phyloP scores from a whole-genome alignment of 805 yeast genomes.

The Babjeviella inositovora region DNA sequence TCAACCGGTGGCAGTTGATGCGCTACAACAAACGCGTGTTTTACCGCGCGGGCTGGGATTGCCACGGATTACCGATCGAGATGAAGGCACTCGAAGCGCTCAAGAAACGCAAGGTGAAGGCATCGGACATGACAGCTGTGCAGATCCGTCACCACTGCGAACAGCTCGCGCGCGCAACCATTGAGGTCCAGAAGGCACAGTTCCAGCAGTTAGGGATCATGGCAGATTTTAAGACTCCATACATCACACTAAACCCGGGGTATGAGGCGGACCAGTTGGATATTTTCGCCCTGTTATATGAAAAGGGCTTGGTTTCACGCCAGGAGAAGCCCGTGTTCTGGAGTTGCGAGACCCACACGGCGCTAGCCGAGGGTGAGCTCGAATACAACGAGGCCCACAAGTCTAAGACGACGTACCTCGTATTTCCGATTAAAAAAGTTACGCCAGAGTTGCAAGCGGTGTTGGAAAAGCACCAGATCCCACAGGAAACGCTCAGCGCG shows the following conservation, averaged over 20 bases:
- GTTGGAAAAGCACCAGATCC: conserved; percentile 1
- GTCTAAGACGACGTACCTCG: conserved; percentile 54
- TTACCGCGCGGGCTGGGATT: conserved; percentile 95
- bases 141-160: conserved; percentile 54
- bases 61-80: conserved; percentile 96
- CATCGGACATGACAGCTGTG: conserved; percentile 15
- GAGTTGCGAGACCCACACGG: conserved; percentile 91
- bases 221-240: conserved; percentile 67
- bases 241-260: conserved; percentile 52
- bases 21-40: conserved; percentile 45
- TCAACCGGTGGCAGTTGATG: conserved; percentile 54
- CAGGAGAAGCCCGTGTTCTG: conserved; percentile 94
- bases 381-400: conserved; percentile 66
- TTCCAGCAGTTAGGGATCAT: conserved; percentile 65
- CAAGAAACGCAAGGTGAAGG: conserved; percentile 11
- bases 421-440: conserved; percentile 33
- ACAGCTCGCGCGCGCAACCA: conserved; percentile 52
- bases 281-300: conserved; percentile 51
- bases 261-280: conserved; percentile 67
- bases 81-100: conserved; percentile 52
- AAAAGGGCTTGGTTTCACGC: conserved; percentile 55
- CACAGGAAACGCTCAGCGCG: conserved; percentile 9
- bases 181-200: conserved; percentile 41
- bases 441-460: conserved; percentile 8
- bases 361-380: conserved; percentile 91